A percentile compares a stretch with the other conserved stretches of the same genome.
phyloP scores from a whole-genome alignment of 2,329 filamentous ascomycete species.

The Alternaria infectoria region DNA sequence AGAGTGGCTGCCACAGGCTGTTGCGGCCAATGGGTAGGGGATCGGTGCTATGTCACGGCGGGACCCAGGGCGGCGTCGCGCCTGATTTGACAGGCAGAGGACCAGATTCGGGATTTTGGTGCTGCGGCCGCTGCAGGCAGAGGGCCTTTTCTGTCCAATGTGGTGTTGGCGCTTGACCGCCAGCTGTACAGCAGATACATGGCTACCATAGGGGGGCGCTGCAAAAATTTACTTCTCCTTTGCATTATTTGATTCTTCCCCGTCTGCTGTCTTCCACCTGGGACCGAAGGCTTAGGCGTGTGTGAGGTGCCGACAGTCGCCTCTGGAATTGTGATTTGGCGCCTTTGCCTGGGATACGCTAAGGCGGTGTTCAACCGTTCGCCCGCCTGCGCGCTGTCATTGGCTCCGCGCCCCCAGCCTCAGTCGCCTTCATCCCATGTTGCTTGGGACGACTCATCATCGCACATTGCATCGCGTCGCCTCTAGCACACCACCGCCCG shows the following conservation, averaged over 20 bases:
- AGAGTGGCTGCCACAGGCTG: constrained; percentile 27
- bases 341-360: constrained; percentile 9
- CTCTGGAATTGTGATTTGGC: constrained; percentile 12
- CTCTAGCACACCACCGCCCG: constrained; percentile 10
- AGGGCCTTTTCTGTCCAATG: constrained; percentile 11
- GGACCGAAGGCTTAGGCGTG: constrained; percentile 16
- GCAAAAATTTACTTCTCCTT: constrained; percentile 13
- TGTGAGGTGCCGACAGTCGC: constrained; percentile 12
- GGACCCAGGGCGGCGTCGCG: constrained; percentile 14
- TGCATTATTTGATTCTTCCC: constrained; percentile 14
- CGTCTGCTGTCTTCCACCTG: constrained; percentile 4
- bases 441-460: constrained; percentile 23
- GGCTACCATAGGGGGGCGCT: constrained; percentile 20
- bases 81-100: constrained; percentile 26
- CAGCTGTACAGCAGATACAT: constrained; percentile 20
- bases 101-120: constrained; percentile 22
- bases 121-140: constrained; percentile 29
- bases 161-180: constrained; percentile 33
- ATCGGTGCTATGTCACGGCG: constrained; percentile 22
- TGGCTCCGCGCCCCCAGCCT: constrained; percentile 18
- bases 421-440: constrained; percentile 20
- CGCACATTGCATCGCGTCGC: constrained; percentile 8
- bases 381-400: constrained; percentile 7
- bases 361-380: not conserved
- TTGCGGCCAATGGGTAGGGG: constrained; percentile 24